Base-by-base conservation (phyloP, 2,329 filamentous ascomycete genomes). In the Botrytis porri region DNA sequence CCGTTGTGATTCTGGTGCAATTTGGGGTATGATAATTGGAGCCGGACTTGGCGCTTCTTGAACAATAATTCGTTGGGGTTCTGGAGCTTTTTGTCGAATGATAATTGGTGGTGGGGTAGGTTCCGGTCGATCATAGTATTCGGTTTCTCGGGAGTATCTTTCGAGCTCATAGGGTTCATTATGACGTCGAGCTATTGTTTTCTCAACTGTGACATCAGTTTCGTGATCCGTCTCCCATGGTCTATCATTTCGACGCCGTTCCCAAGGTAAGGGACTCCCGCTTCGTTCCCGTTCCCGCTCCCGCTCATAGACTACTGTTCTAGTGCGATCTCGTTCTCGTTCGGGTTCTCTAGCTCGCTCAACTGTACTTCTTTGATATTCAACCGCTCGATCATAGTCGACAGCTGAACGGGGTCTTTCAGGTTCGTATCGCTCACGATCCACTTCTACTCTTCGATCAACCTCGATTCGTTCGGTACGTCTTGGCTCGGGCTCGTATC, bases 81-180 rank as follows among this genome's bases (percentile, higher is more conserved):
- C 87, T 3, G 85, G 83, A 1, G 85, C 84, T 69, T 85, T 84
- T 77, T 88, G 86, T 69, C 87, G 87, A 75, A 90, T 88, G 71
- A 89, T 83, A 74, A 90, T 85, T 8, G 87, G 87, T 3, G 84
- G 79, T 6, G 84, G 84, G 16, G 84, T 81, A 20, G 86, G 85
- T 35, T 87, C 83, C 39, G 84, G 83, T 4, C 85, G 85, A 62
- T 85, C 83, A 77, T 87, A 91, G 79, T 89, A 90, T 76, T 91
- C 89, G 3, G 87, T 88, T 79, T 91, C 88, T 80, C 86, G 87
- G 77, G 86, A 86, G 78, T 88, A 89, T 78, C 85, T 85, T 79
- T 90, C 88, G 60, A 89, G 78, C 29, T 90, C 86, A 72, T 78
- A 79, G 22, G 79, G 79, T 54, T 80, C 78, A 22, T 80, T 78